Conservation (phyloP, 2,329 filamentous ascomycete genomes). For the Pseudogymnoascus sp. region DNA sequence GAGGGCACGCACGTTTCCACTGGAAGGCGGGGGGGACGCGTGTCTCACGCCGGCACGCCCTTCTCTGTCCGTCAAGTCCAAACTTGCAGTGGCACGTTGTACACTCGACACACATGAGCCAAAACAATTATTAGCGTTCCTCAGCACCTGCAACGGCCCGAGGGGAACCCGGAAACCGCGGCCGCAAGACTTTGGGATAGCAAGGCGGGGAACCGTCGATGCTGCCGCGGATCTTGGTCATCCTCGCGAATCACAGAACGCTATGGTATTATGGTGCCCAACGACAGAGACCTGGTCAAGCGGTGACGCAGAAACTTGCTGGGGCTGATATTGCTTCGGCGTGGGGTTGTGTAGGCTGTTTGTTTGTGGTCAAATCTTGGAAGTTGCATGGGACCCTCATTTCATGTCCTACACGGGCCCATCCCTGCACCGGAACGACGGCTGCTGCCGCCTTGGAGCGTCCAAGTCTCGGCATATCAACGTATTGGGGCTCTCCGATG, state of each 20-base stretch:
- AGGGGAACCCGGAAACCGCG: not conserved
- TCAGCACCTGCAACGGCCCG: constrained; percentile 7
- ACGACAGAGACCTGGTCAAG: not conserved
- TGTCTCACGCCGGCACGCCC: not conserved
- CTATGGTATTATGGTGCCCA: not conserved
- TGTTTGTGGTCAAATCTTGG: not conserved
- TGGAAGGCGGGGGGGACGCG: not conserved
- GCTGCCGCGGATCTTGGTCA: constrained; percentile 1
- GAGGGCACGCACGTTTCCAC: not conserved
- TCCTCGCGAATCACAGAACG: not conserved
- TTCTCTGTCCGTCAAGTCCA: not conserved
- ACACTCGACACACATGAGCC: not conserved
- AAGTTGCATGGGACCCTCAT: constrained; percentile 1
- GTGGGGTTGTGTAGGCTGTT: not conserved
- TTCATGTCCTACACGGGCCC: not conserved
- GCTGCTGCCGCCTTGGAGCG: not conserved
- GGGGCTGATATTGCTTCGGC: not conserved
- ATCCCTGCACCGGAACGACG: constrained; percentile 8
- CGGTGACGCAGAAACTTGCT: not conserved
- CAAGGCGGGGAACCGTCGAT: not conserved
- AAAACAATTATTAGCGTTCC: not conserved
- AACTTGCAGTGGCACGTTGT: not conserved
- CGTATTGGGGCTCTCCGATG: not conserved
- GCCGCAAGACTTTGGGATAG: not conserved
- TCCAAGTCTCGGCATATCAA: not conserved